Base-by-base conservation (phyloP, 2,329 filamentous ascomycete genomes). In the Penicillium fuscoglaucum region DNA sequence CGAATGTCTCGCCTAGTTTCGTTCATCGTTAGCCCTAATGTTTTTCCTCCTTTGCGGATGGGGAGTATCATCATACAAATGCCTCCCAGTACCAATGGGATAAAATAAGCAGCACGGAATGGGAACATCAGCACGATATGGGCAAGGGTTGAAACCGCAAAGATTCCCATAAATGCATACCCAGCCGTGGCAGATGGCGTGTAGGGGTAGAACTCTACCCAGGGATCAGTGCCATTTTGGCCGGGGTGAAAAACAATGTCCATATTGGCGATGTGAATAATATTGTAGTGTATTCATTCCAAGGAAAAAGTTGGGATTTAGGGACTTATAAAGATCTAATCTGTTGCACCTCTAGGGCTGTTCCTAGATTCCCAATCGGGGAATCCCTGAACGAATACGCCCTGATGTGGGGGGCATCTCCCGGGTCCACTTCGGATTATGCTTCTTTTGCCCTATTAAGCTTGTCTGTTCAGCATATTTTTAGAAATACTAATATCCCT, bases 151-250 rank as follows among this genome's bases (percentile, higher is more conserved):
- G 64, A 49, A 19, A 75, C 39, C 1, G 66, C 73, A 51, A 76
- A 76, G 3, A 76, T 57, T 0, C 54, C 72, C 60, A 74, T 64
- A 45, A 76, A 76, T n/a, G 69, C 68, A 50, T 69, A 74, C 7
- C 71, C 74, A 2, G 73, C 73, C n/a, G 63, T 60, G 13, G 57
- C 57, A 9, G 72, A 74, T 1, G 74, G 74, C 15, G 63, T 70
- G 59, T 76, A 76, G 3, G 71, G 69, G 53, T 75, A 76, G 61
- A 74, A 72, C 7, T 75, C 72, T 24, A 75, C 71, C 52, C 56
- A 69, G 15, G 71, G 70, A 10, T 37, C 24, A 3, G 68, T 69
- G 40, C 72, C 72, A 39, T 74, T 73, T n/a, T 63, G 49, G 41
- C 68, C 71, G 6, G 61, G 57, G 46, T 74, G 70, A 49, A 60